Percentiles rank a stretch among this genome's conserved stretches.
phyloP scores from a whole-genome alignment of 345 rosid species.

The Moricandia arvensis region DNA sequence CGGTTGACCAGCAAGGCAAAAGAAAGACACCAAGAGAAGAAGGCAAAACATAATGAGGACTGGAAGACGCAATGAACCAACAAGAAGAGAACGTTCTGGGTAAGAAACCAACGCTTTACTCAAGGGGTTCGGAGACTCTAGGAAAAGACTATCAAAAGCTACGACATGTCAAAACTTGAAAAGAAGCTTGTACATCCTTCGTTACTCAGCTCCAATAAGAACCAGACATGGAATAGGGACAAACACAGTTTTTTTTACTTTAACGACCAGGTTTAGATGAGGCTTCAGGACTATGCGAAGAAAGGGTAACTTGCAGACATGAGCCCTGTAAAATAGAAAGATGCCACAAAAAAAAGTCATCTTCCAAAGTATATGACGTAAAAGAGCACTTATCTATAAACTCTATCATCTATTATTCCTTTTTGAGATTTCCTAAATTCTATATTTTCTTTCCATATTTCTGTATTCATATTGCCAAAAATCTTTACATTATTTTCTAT shows the following conservation, averaged over 20 bases:
- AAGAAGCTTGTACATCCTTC: slow-evolving; percentile 32
- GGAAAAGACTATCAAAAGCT: slow-evolving; percentile 40
- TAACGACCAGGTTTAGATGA: slow-evolving; percentile 28
- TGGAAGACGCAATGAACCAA: slow-evolving; percentile 31
- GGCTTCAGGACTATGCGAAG: slow-evolving; percentile 44
- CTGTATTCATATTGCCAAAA: not conserved
- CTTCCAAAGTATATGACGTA: not conserved
- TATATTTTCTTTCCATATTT: slow-evolving; percentile 2
- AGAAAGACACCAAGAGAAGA: slow-evolving; percentile 34
- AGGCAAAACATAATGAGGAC: slow-evolving; percentile 24
- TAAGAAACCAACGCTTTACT: slow-evolving; percentile 35
- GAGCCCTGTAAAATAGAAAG: slow-evolving; percentile 48
- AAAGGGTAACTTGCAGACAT: slow-evolving; percentile 47
- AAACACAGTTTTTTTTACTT: slow-evolving; percentile 33
- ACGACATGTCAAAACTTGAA: slow-evolving; percentile 36
- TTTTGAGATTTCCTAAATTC: slow-evolving; percentile 17
- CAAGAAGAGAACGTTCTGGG: slow-evolving; percentile 39
- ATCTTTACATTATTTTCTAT: not conserved
- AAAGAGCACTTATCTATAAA: slow-evolving; percentile 15
- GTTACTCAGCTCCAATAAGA: slow-evolving; percentile 43
- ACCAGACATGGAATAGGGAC: slow-evolving; percentile 31
- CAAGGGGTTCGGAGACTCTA: slow-evolving; percentile 41
- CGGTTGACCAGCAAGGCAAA: slow-evolving; percentile 39
- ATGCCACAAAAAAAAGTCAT: slow-evolving; percentile 9
- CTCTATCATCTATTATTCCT: not conserved